These are phyloP conservation scores for Podospora conica DNA, from an alignment of 495 filamentous ascomycete genomes.

Conservation along the genomic window DNA sequence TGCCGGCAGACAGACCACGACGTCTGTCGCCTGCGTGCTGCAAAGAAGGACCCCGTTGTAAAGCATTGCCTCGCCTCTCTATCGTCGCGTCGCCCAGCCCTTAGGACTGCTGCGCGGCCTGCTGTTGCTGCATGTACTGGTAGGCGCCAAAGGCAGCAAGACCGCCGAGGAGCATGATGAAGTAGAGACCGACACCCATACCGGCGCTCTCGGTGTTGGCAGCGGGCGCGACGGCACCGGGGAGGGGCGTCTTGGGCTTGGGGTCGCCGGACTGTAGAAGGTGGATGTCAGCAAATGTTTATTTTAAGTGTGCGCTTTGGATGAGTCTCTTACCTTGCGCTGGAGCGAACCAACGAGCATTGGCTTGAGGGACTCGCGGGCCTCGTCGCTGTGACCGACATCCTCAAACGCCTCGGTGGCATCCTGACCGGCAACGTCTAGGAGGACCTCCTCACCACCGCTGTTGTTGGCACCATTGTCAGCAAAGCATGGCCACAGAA, in stretches of 20 bases:
- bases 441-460: slow-evolving; percentile 95
- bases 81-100: background rate
- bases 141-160: slow-evolving; percentile 74
- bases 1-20: slow-evolving; percentile 1
- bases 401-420: slow-evolving; percentile 98
- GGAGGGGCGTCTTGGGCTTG: slow-evolving; percentile 50
- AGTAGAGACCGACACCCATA: slow-evolving; percentile 76
- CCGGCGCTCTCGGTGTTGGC: slow-evolving; percentile 49
- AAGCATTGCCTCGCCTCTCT: background rate
- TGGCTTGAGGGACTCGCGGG: slow-evolving; percentile 82
- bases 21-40: slow-evolving; percentile 9
- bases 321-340: slow-evolving; percentile 60
- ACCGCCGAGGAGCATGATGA: slow-evolving; percentile 70
- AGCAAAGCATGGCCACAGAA: background rate
- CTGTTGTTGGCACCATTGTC: slow-evolving; percentile 38
- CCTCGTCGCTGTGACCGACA: slow-evolving; percentile 98
- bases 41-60: background rate
- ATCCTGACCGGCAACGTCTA: slow-evolving; percentile 95
- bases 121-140: slow-evolving; percentile 71
- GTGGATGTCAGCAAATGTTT: background rate
- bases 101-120: slow-evolving; percentile 36
- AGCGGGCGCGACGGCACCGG: slow-evolving; percentile 41
- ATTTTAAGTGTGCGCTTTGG: background rate
- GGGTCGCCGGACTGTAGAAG: slow-evolving; percentile 74
- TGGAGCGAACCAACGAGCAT: slow-evolving; percentile 77